Percentiles rank a stretch among this genome's conserved stretches.
These are phyloP conservation scores for Metschnikowia hibisci DNA, from an alignment of 805 yeast species.

Conservation along the genomic window DNA sequence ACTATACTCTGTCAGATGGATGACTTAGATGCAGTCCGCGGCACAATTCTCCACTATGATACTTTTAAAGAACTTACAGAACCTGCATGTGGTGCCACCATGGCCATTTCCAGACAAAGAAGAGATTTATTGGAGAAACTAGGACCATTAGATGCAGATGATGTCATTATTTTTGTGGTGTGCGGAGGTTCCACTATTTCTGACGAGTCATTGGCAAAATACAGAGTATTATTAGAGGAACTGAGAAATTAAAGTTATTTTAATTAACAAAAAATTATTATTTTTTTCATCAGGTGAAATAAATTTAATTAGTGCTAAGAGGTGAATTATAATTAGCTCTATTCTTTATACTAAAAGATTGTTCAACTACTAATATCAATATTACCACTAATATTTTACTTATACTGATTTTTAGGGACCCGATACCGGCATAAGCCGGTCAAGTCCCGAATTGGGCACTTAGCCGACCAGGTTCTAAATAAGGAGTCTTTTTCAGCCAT, in stretches of 20 bases:
- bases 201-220: conserved; percentile 10
- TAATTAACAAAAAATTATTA: too few relatives aligned
- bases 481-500: too few relatives aligned
- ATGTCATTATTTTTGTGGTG: conserved; percentile 49
- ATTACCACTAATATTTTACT: too few relatives aligned
- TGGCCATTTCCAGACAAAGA: conserved; percentile 45
- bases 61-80: conserved; percentile 54
- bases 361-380: too few relatives aligned
- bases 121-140: conserved; percentile 24
- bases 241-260: neutral
- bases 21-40: conserved; percentile 56
- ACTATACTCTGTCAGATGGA: conserved; percentile 24
- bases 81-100: conserved; percentile 73
- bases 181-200: conserved; percentile 42
- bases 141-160: conserved; percentile 32
- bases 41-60: conserved; percentile 47
- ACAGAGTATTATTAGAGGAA: conserved; percentile 6
- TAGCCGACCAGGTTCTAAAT: too few relatives aligned
- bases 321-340: too few relatives aligned
- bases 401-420: too few relatives aligned
- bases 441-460: too few relatives aligned
- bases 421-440: too few relatives aligned
- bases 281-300: too few relatives aligned
- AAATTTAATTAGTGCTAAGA: too few relatives aligned
- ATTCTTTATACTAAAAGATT: too few relatives aligned